phyloP scores from a whole-genome alignment of 1,284 basidiomycete species.

The Leccinum variabile region DNA sequence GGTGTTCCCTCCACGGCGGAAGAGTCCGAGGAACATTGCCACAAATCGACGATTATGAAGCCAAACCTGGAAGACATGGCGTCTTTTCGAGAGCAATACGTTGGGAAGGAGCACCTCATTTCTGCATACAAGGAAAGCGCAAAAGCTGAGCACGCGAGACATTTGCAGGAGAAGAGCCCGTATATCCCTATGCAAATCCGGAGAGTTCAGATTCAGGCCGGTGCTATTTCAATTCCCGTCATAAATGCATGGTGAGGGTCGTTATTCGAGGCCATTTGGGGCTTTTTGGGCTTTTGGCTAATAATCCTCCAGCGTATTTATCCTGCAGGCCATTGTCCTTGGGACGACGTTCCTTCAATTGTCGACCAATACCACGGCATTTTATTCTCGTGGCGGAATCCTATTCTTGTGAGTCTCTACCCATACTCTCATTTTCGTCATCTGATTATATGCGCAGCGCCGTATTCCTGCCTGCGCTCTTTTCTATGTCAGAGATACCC shows the following conservation, averaged over 20 bases:
- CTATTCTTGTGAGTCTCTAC: conserved; percentile 58
- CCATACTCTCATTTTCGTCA: neutral
- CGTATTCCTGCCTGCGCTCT: conserved; percentile 34
- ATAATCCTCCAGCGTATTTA: conserved; percentile 37
- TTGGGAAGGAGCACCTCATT: conserved; percentile 39
- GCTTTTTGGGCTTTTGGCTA: conserved; percentile 31
- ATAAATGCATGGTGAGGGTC: conserved; percentile 37
- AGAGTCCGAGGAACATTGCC: conserved; percentile 54
- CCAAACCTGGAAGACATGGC: conserved; percentile 39
- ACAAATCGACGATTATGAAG: conserved; percentile 29
- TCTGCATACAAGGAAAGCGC: conserved; percentile 51
- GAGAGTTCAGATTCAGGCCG: conserved; percentile 64
- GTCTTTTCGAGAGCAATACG: conserved; percentile 36
- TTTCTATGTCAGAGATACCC: conserved; percentile 41
- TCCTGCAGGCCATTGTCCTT: conserved; percentile 71
- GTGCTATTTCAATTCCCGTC: conserved; percentile 46
- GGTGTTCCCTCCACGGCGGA: conserved; percentile 58
- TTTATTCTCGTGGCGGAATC: conserved; percentile 80
- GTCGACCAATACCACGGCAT: conserved; percentile 60
- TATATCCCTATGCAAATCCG: conserved; percentile 63
- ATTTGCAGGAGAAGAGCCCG: conserved; percentile 40
- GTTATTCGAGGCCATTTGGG: no score
- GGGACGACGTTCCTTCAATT: conserved; percentile 76
- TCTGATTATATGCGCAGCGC: conserved; percentile 22
- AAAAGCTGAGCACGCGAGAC: conserved; percentile 50